Base-by-base conservation (phyloP, 768 basidiomycete species). In the Chalciporus piperatus region DNA sequence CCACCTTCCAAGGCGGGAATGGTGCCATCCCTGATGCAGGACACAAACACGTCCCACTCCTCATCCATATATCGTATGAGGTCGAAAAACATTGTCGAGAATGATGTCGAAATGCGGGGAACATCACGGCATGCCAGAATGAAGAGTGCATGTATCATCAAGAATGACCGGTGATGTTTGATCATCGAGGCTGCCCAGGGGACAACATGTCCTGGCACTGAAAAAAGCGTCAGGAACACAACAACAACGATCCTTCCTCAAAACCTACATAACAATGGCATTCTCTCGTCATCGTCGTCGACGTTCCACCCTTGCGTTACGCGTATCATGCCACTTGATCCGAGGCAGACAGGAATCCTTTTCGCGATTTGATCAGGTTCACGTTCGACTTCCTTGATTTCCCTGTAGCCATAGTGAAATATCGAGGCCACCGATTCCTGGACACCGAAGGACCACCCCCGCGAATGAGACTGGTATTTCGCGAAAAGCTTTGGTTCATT, bases 81-180 rank as follows among this genome's bases (percentile, higher is more conserved):
- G 20, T 49, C 58, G 1, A 57, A 12, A n/a, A 62, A 55, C 16
- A 48, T 10, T 2, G 55, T 51, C 17, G 45, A 33, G 9, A 61
- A 59, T 2, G 50, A 20, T n/a, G 41, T 14, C 1, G 2, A 2
- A 20, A 65, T 52, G 4, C 0, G 14, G 1, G 16, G 11, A 8
- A 66, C 3, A 7, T 52, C 32, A n/a, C 39, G 38, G 17, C 25
- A 30, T 8, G 44, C 37, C 6, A 65, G 51, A 41, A 52, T 54
- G 48, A 65, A 64, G 13, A 64, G 52, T 8, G 56, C 59, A 16
- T 63, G 59, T 5, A 65, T 54, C 22, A 57, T 27, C 11, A 61
- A 17, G 33, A 59, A 63, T 2, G 64, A 54, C 2, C 55, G 55
- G 32, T 57, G 41, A 11, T 55, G 14, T 12, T 22, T 23, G 0